A percentile compares a stretch with the other conserved stretches of the same genome.
Evolutionary conservation across 257 asterid genomes (phyloP).

Genomic region (Mitragyna speciosa): DNA sequence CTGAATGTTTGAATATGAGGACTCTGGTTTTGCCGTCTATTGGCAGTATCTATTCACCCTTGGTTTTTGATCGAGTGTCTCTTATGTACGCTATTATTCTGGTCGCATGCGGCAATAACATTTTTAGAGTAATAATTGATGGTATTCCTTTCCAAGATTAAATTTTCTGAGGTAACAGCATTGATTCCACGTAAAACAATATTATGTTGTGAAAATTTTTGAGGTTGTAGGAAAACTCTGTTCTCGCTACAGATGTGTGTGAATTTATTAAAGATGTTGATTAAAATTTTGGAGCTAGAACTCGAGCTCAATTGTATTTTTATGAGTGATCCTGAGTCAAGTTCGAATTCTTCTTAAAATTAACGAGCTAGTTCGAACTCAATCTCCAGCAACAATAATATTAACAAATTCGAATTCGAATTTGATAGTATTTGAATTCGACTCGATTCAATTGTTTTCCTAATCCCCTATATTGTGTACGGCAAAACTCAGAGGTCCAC

Average conservation of each 20-base stretch:
- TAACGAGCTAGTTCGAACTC: too few species aligned
- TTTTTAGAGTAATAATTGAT: slow-evolving; percentile 18
- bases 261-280: not conserved
- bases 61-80: slow-evolving; percentile 6
- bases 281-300: not conserved
- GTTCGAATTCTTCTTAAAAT: too few species aligned
- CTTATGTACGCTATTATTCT: not conserved
- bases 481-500: too few species aligned
- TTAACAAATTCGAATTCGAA: too few species aligned
- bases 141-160: slow-evolving; percentile 22
- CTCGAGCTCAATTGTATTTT: too few species aligned
- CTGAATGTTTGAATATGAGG: slow-evolving; percentile 46
- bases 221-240: not conserved
- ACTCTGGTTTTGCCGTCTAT: slow-evolving; percentile 4
- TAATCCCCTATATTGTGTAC: too few species aligned
- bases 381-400: too few species aligned
- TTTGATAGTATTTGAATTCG: too few species aligned
- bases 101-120: not conserved
- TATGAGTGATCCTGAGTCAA: too few species aligned
- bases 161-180: not conserved
- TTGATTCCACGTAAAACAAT: slow-evolving; percentile 1
- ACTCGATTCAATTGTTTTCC: too few species aligned
- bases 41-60: slow-evolving; percentile 15
- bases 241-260: not conserved
- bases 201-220: not conserved